Percentiles rank a stretch among this genome's conserved stretches.
These are phyloP conservation scores for Podila epicladia DNA, from an alignment of 192 early-diverging fungal species.

Conservation along the genomic window DNA sequence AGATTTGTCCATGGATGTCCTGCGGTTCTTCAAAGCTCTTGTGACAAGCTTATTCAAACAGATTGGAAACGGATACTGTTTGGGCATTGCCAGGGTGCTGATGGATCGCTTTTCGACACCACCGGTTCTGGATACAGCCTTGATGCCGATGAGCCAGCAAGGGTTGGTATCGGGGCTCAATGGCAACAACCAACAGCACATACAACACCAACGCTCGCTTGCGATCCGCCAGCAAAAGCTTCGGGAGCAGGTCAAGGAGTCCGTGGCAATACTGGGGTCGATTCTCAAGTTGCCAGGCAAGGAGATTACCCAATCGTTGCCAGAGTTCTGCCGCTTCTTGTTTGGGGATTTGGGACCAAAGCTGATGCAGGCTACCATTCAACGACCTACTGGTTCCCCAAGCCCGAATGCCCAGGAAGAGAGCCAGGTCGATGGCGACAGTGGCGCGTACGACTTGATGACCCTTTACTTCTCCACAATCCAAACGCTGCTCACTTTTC, in stretches of 20 bases:
- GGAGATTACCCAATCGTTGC: slow-evolving; percentile 13
- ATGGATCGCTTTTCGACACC: slow-evolving; percentile 28
- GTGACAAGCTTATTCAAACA: slow-evolving; percentile 25
- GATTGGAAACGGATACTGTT: slow-evolving; percentile 18
- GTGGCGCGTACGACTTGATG: slow-evolving; percentile 39
- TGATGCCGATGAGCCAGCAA: neutral
- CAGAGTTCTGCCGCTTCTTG: slow-evolving; percentile 25
- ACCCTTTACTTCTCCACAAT: slow-evolving; percentile 20
- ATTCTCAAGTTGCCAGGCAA: slow-evolving; percentile 35
- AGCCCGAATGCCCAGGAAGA: neutral
- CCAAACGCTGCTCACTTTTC: slow-evolving; percentile 19
- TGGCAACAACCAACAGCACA: slow-evolving; percentile 1
- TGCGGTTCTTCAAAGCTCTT: slow-evolving; percentile 21
- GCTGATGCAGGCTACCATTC: slow-evolving; percentile 2
- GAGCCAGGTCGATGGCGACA: slow-evolving; percentile 7
- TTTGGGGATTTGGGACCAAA: slow-evolving; percentile 34
- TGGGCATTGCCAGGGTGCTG: slow-evolving; percentile 33
- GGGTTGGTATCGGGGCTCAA: neutral
- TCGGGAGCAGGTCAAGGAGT: slow-evolving; percentile 15
- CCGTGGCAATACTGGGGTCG: slow-evolving; percentile 16
- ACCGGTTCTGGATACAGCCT: slow-evolving; percentile 13
- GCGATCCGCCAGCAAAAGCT: slow-evolving; percentile 16
- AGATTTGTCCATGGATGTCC: slow-evolving; percentile 36
- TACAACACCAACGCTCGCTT: slow-evolving; percentile 19
- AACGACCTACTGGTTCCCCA: neutral